Conservation (phyloP, 331 rosid genomes). For the Phaseolus coccineus region DNA sequence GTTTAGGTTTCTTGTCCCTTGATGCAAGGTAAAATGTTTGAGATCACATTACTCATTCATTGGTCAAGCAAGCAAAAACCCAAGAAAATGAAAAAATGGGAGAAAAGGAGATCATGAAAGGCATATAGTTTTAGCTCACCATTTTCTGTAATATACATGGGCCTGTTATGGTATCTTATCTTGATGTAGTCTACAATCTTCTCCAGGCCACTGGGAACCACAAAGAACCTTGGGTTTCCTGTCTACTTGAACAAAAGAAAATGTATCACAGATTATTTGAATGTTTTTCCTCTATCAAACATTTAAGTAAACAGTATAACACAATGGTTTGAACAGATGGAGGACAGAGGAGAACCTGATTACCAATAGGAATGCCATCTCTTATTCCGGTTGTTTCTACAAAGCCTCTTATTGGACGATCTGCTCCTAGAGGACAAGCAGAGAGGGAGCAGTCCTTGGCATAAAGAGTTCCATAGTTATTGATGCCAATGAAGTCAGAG, state of each 20-base stretch:
- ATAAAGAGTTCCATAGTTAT: constrained; percentile 64
- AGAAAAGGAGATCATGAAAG: not conserved
- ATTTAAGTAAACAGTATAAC: constrained; percentile 7
- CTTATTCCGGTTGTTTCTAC: constrained; percentile 44
- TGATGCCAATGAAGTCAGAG: constrained; percentile 66
- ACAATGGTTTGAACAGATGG: not conserved
- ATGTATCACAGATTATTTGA: not conserved
- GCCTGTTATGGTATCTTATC: constrained; percentile 62
- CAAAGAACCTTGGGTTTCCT: constrained; percentile 54
- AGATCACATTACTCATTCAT: not conserved
- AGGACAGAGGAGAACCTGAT: constrained; percentile 48
- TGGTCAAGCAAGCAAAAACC: constrained; percentile 31
- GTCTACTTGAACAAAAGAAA: constrained; percentile 50
- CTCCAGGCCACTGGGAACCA: constrained; percentile 76
- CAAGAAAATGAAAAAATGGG: not conserved
- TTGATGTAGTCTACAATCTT: constrained; percentile 60
- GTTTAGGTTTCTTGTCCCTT: not conserved
- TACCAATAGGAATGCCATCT: constrained; percentile 71
- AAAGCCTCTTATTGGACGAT: constrained; percentile 63
- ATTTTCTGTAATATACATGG: constrained; percentile 72
- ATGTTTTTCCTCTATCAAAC: not conserved
- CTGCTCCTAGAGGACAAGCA: constrained; percentile 47
- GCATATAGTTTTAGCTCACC: constrained; percentile 50
- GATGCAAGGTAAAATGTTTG: constrained; percentile 11
- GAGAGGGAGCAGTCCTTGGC: constrained; percentile 61